phyloP scores from a whole-genome alignment of 768 basidiomycete species.

The Steccherinum ochraceum region DNA sequence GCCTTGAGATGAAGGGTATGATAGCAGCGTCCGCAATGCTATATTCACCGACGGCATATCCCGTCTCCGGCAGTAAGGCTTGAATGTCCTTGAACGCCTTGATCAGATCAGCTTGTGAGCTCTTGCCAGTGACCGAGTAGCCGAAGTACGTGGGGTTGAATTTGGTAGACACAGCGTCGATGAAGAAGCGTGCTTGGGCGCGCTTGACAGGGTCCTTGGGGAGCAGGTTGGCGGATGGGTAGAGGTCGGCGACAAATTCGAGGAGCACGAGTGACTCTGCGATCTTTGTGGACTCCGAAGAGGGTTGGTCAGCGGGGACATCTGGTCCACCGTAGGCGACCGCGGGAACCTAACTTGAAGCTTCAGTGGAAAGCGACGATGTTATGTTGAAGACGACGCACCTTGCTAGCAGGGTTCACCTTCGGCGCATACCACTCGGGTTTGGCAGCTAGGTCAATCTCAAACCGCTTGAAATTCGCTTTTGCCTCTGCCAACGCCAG shows the following conservation, averaged over 20 bases:
- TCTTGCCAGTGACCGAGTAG: constrained; percentile 28
- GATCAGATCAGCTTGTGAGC: constrained; percentile 36
- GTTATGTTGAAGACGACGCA: too few relatives aligned
- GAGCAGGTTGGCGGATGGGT: constrained; percentile 39
- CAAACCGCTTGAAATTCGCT: constrained; percentile 40
- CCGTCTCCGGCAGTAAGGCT: constrained; percentile 39
- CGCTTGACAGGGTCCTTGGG: constrained; percentile 51
- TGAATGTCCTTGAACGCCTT: constrained; percentile 43
- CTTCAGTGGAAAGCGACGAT: too few relatives aligned
- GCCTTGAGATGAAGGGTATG: constrained; percentile 54
- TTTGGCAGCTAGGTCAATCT: constrained; percentile 60
- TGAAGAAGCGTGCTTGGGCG: constrained; percentile 58
- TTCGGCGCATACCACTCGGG: constrained; percentile 63
- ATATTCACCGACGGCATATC: constrained; percentile 39
- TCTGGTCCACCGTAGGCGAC: constrained; percentile 57
- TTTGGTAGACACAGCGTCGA: constrained; percentile 45
- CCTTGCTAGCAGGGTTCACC: constrained; percentile 65
- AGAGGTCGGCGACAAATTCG: constrained; percentile 61
- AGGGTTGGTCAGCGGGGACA: constrained; percentile 48
- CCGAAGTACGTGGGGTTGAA: constrained; percentile 33
- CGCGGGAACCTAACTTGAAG: constrained; percentile 51
- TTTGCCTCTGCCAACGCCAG: constrained; percentile 56
- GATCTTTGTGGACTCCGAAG: constrained; percentile 53
- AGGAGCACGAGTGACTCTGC: constrained; percentile 61
- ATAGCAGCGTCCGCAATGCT: constrained; percentile 61